Evolutionary conservation across 140 eudicot species (phyloP).

Genomic region (Anethum foeniculum): DNA sequence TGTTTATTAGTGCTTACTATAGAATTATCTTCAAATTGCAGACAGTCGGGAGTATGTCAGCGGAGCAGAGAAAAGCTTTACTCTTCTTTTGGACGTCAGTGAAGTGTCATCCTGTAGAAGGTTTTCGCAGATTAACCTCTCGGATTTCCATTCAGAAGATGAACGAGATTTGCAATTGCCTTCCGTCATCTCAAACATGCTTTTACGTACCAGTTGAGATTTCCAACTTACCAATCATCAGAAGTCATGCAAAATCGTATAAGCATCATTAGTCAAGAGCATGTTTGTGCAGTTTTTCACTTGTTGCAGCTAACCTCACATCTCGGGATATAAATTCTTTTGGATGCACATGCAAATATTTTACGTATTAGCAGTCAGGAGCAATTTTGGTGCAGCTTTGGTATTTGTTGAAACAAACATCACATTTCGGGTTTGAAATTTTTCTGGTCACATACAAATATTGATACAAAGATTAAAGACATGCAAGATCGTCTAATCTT

Average conservation of each 20-base stretch:
- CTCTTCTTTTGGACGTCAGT: slow-evolving; percentile 89
- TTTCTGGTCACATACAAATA: too few species aligned
- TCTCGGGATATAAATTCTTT: background rate
- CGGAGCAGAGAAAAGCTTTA: slow-evolving; percentile 53
- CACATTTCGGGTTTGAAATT: too few species aligned
- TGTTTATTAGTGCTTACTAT: background rate
- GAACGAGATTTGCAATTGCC: slow-evolving; percentile 32
- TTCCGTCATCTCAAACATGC: slow-evolving; percentile 90
- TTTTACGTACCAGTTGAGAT: slow-evolving; percentile 51
- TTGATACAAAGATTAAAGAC: too few species aligned
- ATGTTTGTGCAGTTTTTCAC: slow-evolving; percentile 83
- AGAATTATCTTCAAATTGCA: slow-evolving; percentile 18
- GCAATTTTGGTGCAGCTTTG: too few species aligned
- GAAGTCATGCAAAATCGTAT: slow-evolving; percentile 54
- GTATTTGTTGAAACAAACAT: too few species aligned
- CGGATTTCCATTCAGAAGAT: slow-evolving; percentile 46
- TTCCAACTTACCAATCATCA: slow-evolving; percentile 67
- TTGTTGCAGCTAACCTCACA: slow-evolving; percentile 26
- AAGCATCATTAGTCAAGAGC: slow-evolving; percentile 58
- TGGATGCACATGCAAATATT: background rate
- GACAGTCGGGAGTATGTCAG: slow-evolving; percentile 52
- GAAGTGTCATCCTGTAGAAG: slow-evolving; percentile 71
- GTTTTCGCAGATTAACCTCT: slow-evolving; percentile 80
- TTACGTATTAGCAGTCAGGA: too few species aligned
- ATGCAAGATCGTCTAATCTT: slow-evolving; percentile 35